These are phyloP conservation scores for Candida tibetensis DNA, from an alignment of 805 yeast genomes.

Conservation along the genomic window DNA sequence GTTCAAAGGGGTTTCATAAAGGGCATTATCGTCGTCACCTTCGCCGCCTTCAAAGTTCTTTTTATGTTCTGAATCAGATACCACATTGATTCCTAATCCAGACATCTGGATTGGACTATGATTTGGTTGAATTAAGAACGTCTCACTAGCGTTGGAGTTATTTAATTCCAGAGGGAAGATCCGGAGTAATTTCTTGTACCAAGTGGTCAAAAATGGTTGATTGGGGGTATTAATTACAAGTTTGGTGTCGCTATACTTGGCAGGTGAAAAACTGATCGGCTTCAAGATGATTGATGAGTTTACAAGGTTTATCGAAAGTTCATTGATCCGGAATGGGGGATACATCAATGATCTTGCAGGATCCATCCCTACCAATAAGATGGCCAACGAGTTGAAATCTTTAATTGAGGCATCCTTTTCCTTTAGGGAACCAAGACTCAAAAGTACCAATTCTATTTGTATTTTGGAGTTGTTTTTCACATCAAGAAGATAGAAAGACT, in stretches of 20 bases:
- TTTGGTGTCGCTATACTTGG: conserved; percentile 11
- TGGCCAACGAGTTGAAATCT: conserved; percentile 36
- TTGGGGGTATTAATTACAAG: conserved; percentile 16
- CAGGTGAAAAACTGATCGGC: conserved; percentile 17
- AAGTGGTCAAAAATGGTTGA: conserved; percentile 18
- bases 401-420: conserved; percentile 8
- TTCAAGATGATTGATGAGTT: conserved; percentile 8
- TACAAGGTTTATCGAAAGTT: conserved; percentile 23
- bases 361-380: conserved; percentile 20
- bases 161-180: conserved; percentile 34
- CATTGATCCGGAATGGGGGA: conserved; percentile 43
- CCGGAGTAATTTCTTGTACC: conserved; percentile 30
- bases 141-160: conserved; percentile 19
- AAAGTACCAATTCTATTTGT: conserved; percentile 32
- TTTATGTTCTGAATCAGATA: conserved; percentile 12
- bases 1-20: conserved; percentile 7
- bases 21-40: conserved; percentile 1
- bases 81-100: conserved; percentile 35
- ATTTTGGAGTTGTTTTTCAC: conserved; percentile 4
- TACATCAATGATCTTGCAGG: conserved; percentile 31
- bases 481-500: conserved; percentile 16
- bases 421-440: conserved; percentile 24
- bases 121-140: conserved; percentile 18
- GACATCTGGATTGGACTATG: conserved; percentile 18
- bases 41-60: conserved; percentile 4